These are phyloP conservation scores for Penicillium sp. DNA, from an alignment of 2,329 filamentous ascomycete species.

Conservation along the genomic window DNA sequence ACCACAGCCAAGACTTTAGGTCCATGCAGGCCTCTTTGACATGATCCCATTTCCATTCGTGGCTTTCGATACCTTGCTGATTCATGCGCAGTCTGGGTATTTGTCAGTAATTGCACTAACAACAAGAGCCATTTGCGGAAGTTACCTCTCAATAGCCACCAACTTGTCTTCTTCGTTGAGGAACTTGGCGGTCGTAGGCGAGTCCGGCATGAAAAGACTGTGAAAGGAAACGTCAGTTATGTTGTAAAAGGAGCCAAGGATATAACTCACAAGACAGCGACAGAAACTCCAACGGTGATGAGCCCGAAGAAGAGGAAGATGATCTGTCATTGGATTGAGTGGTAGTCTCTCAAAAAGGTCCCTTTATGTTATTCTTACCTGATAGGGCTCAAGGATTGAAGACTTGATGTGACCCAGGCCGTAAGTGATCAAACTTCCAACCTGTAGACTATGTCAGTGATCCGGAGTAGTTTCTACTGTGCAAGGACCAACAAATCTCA, in stretches of 20 bases:
- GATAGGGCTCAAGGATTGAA: slow-evolving; percentile 51
- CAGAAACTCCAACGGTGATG: slow-evolving; percentile 55
- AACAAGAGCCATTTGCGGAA: background rate
- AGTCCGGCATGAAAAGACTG: slow-evolving; percentile 62
- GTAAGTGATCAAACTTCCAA: slow-evolving; percentile 58
- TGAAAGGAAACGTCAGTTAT: background rate
- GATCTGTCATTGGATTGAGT: slow-evolving; percentile 23
- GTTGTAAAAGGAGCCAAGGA: background rate
- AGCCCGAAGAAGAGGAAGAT: slow-evolving; percentile 45
- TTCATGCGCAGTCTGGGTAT: slow-evolving; percentile 51
- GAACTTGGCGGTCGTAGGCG: slow-evolving; percentile 62
- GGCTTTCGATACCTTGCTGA: slow-evolving; percentile 46
- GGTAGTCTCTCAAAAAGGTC: no score
- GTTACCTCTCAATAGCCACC: slow-evolving; percentile 57
- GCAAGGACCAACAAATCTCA: slow-evolving; percentile 25
- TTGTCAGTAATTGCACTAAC: background rate
- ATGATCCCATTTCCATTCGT: slow-evolving; percentile 56
- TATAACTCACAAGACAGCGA: slow-evolving; percentile 49
- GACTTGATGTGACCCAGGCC: slow-evolving; percentile 54
- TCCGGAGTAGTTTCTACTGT: background rate
- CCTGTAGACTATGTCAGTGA: slow-evolving; percentile 18
- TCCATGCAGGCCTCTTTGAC: slow-evolving; percentile 59
- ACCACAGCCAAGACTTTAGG: slow-evolving; percentile 64
- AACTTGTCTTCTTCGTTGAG: slow-evolving; percentile 59
- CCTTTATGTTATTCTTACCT: slow-evolving; percentile 38